These are phyloP conservation scores for Sclerotinia glacialis DNA, from an alignment of 2,329 filamentous ascomycete species.

Conservation along the genomic window DNA sequence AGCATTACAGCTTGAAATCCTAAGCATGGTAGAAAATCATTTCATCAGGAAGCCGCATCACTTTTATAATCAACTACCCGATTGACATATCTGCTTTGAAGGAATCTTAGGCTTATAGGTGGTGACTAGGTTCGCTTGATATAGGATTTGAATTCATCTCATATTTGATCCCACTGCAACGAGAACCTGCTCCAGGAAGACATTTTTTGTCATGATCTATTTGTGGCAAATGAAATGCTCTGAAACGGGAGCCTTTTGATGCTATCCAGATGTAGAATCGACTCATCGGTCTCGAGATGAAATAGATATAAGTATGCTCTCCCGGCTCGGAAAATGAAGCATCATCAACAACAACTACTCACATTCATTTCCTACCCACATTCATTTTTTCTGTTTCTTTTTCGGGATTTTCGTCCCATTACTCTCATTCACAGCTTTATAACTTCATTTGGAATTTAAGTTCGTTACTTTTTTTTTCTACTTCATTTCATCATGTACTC, in stretches of 20 bases:
- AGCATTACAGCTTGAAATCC: too few species aligned
- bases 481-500: conserved; percentile 22
- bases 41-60: conserved; percentile 6
- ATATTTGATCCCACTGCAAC: conserved; percentile 14
- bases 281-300: not conserved
- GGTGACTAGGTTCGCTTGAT: conserved; percentile 3
- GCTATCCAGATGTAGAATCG: not conserved
- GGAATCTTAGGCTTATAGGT: conserved; percentile 2
- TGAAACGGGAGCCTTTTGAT: not conserved
- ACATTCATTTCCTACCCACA: conserved; percentile 20
- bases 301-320: conserved; percentile 20
- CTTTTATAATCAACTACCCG: not conserved
- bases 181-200: conserved; percentile 7
- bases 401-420: conserved; percentile 20
- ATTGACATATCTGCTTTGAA: not conserved
- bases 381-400: conserved; percentile 19
- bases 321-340: not conserved
- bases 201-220: conserved; percentile 15
- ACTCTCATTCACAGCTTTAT: conserved; percentile 21
- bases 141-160: conserved; percentile 18
- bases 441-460: conserved; percentile 9
- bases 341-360: conserved; percentile 22
- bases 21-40: not conserved
- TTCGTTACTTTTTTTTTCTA: conserved; percentile 9
- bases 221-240: conserved; percentile 5